Conservation (phyloP, 352 stramenopile species). For the Pythium rhizo-oryzae region DNA sequence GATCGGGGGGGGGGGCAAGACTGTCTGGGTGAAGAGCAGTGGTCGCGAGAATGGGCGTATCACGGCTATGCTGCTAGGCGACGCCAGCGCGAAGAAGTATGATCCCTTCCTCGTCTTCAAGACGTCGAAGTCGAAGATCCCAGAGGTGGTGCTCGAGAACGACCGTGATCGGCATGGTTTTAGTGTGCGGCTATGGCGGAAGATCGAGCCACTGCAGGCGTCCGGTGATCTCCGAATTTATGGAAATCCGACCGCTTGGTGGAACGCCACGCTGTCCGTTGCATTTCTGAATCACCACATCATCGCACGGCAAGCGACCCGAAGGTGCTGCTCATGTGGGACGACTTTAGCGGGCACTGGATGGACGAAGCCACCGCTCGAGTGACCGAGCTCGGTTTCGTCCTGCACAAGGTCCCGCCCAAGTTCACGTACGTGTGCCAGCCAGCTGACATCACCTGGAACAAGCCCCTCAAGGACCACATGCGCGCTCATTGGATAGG, state of each 20-base stretch:
- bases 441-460: slow-evolving; percentile 19
- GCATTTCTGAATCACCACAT: slow-evolving; percentile 9
- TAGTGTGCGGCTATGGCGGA: neutral
- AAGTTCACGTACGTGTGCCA: slow-evolving; percentile 16
- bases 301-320: neutral
- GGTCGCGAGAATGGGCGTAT: slow-evolving; percentile 24
- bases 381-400: neutral
- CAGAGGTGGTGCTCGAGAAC: neutral
- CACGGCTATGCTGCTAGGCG: slow-evolving; percentile 31
- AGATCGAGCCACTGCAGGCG: neutral
- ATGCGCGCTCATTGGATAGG: neutral
- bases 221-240: neutral
- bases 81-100: slow-evolving; percentile 27
- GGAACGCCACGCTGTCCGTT: slow-evolving; percentile 15
- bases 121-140: neutral
- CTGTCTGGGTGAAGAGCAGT: slow-evolving; percentile 27
- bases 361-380: neutral
- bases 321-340: slow-evolving; percentile 17
- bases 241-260: slow-evolving; percentile 18
- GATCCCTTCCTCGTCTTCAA: slow-evolving; percentile 13
- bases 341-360: slow-evolving; percentile 23
- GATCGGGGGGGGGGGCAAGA: slow-evolving; percentile 14
- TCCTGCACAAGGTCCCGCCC: slow-evolving; percentile 10
- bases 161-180: slow-evolving; percentile 8
- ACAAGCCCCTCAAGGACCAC: slow-evolving; percentile 17